Percentiles rank a stretch among this genome's conserved stretches.
Conservation (phyloP, 768 basidiomycete genomes). For the Suillus paluster region DNA sequence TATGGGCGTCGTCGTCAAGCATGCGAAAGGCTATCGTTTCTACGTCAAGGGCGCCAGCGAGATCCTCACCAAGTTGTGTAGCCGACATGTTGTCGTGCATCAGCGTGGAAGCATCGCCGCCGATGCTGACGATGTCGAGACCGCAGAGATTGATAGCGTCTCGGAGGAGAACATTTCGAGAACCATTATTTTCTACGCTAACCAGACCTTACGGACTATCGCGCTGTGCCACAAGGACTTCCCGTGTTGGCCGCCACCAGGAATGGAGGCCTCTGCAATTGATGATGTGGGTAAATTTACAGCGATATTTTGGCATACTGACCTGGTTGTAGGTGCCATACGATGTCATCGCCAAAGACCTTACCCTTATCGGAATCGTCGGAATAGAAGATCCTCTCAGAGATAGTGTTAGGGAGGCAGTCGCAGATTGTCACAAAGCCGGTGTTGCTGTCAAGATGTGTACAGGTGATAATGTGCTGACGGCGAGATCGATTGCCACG, state of each 20-base stretch:
- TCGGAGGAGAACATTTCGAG: slow-evolving; percentile 83
- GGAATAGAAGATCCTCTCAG: slow-evolving; percentile 98
- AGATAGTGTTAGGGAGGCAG: slow-evolving; percentile 86
- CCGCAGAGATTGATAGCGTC: slow-evolving; percentile 62
- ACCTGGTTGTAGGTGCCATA: slow-evolving; percentile 58
- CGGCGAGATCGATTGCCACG: slow-evolving; percentile 92
- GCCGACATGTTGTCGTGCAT: slow-evolving; percentile 70
- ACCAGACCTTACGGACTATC: slow-evolving; percentile 93
- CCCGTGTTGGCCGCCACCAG: slow-evolving; percentile 78
- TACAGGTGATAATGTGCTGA: slow-evolving; percentile 96
- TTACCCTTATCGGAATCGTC: slow-evolving; percentile 87
- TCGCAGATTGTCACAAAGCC: slow-evolving; percentile 83
- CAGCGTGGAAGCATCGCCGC: slow-evolving; percentile 20
- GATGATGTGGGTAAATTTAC: slow-evolving; percentile 53
- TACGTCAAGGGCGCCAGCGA: slow-evolving; percentile 95
- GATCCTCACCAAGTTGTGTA: slow-evolving; percentile 82
- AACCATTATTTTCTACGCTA: slow-evolving; percentile 98
- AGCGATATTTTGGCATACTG: slow-evolving; percentile 12
- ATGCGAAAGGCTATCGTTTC: slow-evolving; percentile 61
- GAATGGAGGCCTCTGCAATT: slow-evolving; percentile 41
- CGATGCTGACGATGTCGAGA: slow-evolving; percentile 47
- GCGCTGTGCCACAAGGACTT: slow-evolving; percentile 94
- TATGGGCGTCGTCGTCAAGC: slow-evolving; percentile 87
- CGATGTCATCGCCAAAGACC: slow-evolving; percentile 65
- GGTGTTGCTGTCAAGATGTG: slow-evolving; percentile 98